These are phyloP conservation scores for Daucus carota DNA, from an alignment of 129 eudicot species.

Conservation along the genomic window DH1_v3.0 NC_030382.2:45671001-45671500, in stretches of 20 bases:
- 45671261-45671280: background rate
- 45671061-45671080: slow-evolving; percentile 57
- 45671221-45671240: background rate
- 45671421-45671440: background rate
- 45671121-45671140: slow-evolving; percentile 69
- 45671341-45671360: background rate
- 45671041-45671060: slow-evolving; percentile 44
- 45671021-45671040: slow-evolving; percentile 68
- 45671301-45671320: background rate
- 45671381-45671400: background rate
- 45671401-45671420: too few species aligned
- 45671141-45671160: background rate
- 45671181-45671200: background rate
- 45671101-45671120: slow-evolving; percentile 37
- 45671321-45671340: background rate
- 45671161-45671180: background rate
- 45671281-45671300: background rate
- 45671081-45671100: slow-evolving; percentile 60
- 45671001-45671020: slow-evolving; percentile 65
- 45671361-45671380: background rate
- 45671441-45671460: background rate
- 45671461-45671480: background rate
- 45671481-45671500: background rate
- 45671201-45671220: background rate
- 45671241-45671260: background rate